Conservation (phyloP, 2,329 filamentous ascomycete genomes). For the Chrysoporthe puriensis region DNA sequence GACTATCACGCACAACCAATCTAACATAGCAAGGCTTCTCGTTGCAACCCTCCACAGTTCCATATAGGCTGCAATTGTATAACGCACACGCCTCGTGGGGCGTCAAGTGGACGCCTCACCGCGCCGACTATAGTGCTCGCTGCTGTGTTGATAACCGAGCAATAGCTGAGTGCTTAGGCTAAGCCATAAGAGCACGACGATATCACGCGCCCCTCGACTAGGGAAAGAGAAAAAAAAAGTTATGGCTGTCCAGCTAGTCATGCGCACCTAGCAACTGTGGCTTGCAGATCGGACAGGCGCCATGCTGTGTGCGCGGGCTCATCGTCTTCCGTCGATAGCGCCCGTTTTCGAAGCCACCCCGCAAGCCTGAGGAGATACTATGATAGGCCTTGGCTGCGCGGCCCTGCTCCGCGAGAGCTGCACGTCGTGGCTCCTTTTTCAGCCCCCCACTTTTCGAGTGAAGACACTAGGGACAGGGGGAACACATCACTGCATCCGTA, state of each 20-base stretch:
- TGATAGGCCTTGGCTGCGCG: not conserved
- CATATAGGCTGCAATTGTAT: not conserved
- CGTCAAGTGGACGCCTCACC: not conserved
- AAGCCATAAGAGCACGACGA: not conserved
- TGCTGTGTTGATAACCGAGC: not conserved
- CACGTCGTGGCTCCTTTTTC: not conserved
- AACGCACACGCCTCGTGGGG: not conserved
- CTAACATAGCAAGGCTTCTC: not conserved
- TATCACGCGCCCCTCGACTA: not conserved
- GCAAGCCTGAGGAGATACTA: not conserved
- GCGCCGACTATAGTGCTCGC: not conserved
- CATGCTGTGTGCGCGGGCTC: not conserved
- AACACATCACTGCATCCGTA: not conserved
- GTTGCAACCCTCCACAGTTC: not conserved
- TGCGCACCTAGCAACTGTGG: not conserved
- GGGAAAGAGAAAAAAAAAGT: not conserved
- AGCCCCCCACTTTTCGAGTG: conserved; percentile 2
- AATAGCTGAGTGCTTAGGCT: not conserved
- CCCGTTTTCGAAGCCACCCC: conserved; percentile 9
- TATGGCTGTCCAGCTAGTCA: not conserved
- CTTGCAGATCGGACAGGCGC: not conserved
- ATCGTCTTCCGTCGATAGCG: conserved; percentile 10
- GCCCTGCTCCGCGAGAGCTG: not conserved
- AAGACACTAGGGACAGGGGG: not conserved
- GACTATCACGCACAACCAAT: not conserved